Evolutionary conservation across 345 rosid species (phyloP), one percentile per base, ranked within the genome.

Genomic region (Clarkia xantiana): DNA sequence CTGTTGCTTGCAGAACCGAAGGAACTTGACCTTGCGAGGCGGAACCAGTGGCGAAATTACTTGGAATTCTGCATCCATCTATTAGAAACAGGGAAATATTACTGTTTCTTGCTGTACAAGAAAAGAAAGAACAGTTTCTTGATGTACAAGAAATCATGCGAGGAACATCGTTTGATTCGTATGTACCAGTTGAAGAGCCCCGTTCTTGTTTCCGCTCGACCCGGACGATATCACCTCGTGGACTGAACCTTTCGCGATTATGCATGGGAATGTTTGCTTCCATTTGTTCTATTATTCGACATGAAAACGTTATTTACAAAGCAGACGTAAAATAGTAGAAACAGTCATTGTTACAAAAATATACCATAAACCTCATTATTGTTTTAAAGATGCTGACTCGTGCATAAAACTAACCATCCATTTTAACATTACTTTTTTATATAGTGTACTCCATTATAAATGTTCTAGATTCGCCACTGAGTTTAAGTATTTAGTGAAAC

Each of bases 11-110:
- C 94, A 82, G 47, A 65, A 78, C 40, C 97, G 72, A 45, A 89
- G 57, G 60, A 89, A 80, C 60, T 55, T 78, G 55, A 74, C 68
- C 61, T 71, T 71, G 23, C 72, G 77, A 18, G 57, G 51, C 34
- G 85, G 84, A 42, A 75, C 85, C 56, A 78, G 40, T 1, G 93
- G 95, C 11, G 90, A 78, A 48, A 80, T 70, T 60, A 82, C 75
- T 64, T 80, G 84, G 53, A 82, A 58, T 63, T 80, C 84, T 19
- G 87, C 87, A 47, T 65, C 42, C 77, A 82, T 78, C 91, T 84
- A 65, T 42, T 53, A 44, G 52, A 25, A 36, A 45, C 11, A 13
- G 47, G 42, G 16, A 42, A 16, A 20, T n/a, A 23, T 19, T 8
- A 41, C 14, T 17, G 18, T 20, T 45, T 15, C 1, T 16, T 10